Conservation (phyloP, 2,329 filamentous ascomycete genomes). For the Colletotrichum nymphaeae region DNA sequence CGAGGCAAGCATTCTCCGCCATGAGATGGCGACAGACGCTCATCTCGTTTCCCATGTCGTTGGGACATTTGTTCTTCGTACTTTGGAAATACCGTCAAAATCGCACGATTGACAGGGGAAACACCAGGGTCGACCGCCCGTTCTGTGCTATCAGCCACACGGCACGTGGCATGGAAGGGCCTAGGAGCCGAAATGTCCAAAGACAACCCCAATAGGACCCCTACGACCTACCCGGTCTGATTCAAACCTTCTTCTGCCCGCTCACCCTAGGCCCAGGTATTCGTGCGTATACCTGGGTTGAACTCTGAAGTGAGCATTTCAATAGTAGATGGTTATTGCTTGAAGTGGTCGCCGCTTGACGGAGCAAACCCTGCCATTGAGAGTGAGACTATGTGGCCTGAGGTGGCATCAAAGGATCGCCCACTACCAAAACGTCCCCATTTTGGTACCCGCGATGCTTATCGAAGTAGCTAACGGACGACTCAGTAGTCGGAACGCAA, state of each 20-base stretch:
- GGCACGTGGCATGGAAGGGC: conserved; percentile 34
- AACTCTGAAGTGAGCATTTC: background rate
- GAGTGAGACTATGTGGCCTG: background rate
- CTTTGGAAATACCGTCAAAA: background rate
- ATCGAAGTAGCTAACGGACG: background rate
- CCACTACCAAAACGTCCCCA: conserved; percentile 1
- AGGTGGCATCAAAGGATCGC: conserved; percentile 2
- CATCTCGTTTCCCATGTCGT: conserved; percentile 20
- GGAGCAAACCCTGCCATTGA: conserved; percentile 5
- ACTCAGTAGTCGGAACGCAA: background rate
- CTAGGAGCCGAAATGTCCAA: conserved; percentile 20
- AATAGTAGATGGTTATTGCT: background rate
- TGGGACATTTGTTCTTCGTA: background rate
- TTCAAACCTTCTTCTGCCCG: conserved; percentile 13
- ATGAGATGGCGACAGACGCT: conserved; percentile 2
- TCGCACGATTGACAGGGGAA: background rate
- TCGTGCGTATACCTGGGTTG: background rate
- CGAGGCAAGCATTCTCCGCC: background rate
- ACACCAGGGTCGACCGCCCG: background rate
- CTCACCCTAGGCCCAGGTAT: background rate
- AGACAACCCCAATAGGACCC: conserved; percentile 16
- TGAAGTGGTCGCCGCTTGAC: background rate
- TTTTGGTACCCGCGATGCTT: conserved; percentile 4
- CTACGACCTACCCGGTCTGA: background rate
- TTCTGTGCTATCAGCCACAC: background rate